Evolutionary conservation across 495 filamentous ascomycete genomes (phyloP).

Genomic region (Neurospora sp.): DNA sequence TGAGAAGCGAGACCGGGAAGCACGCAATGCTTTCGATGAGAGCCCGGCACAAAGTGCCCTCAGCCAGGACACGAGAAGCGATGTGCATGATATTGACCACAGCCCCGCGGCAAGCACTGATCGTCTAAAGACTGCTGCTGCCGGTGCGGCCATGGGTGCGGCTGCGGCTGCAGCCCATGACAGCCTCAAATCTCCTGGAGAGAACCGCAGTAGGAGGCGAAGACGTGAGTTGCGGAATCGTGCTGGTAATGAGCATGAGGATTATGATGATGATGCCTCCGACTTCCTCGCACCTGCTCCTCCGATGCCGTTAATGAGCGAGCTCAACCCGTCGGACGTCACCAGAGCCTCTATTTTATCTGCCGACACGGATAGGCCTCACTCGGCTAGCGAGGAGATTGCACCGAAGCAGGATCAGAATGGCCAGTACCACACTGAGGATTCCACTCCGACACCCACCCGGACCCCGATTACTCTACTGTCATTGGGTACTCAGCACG

Average conservation of each 20-base stretch:
- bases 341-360: conserved; percentile 86
- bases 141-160: conserved; percentile 24
- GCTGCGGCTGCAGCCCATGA: conserved; percentile 24
- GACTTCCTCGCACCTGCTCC: conserved; percentile 37
- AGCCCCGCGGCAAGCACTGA: conserved; percentile 32
- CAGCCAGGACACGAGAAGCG: conserved; percentile 28
- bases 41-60: conserved; percentile 32
- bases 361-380: conserved; percentile 62
- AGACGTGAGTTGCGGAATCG: conserved; percentile 32
- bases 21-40: conserved; percentile 52
- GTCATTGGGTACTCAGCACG: conserved; percentile 38
- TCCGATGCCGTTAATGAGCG: conserved; percentile 78
- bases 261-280: conserved; percentile 28
- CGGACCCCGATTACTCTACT: conserved; percentile 28
- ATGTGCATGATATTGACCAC: conserved; percentile 26
- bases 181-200: conserved; percentile 28
- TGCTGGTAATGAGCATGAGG: conserved; percentile 22
- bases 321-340: conserved; percentile 70
- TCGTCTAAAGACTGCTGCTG: conserved; percentile 27
- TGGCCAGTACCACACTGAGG: conserved; percentile 3
- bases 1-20: conserved; percentile 38
- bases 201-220: conserved; percentile 34
- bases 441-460: conserved; percentile 34
- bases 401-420: conserved; percentile 24
- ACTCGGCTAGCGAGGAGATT: conserved; percentile 47